Evolutionary conservation across 2,329 filamentous ascomycete species (phyloP).

Genomic region (Cladophialophora chaetospira): DNA sequence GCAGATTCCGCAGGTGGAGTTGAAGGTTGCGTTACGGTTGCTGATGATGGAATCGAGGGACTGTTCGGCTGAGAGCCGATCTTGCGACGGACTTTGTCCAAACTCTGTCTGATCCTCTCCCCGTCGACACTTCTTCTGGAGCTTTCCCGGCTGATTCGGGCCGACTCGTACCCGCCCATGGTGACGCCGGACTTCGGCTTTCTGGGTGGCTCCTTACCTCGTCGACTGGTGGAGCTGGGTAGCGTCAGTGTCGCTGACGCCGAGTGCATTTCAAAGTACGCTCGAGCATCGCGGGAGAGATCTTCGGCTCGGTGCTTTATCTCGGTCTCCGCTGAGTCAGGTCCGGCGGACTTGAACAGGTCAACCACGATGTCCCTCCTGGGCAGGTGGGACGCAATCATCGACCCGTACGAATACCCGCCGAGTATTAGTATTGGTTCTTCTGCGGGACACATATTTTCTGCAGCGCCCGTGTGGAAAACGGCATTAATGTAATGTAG

Average conservation of each 20-base stretch:
- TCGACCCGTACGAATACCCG: slow-evolving; percentile 89
- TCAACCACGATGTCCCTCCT: slow-evolving; percentile 58
- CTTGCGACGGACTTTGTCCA: slow-evolving; percentile 42
- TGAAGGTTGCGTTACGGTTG: neutral
- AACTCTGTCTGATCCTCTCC: slow-evolving; percentile 41
- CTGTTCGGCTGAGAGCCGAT: slow-evolving; percentile 33
- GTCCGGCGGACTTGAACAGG: slow-evolving; percentile 56
- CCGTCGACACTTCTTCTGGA: slow-evolving; percentile 42
- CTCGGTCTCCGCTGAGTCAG: slow-evolving; percentile 64
- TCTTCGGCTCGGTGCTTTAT: slow-evolving; percentile 70
- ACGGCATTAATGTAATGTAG: slow-evolving; percentile 39
- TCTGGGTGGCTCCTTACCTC: neutral
- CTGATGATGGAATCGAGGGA: slow-evolving; percentile 1
- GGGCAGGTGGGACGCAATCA: slow-evolving; percentile 75
- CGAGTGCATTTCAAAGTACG: slow-evolving; percentile 22
- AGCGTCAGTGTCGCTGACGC: slow-evolving; percentile 7
- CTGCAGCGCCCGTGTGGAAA: slow-evolving; percentile 11
- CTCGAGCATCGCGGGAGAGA: slow-evolving; percentile 43
- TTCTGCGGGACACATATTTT: slow-evolving; percentile 30
- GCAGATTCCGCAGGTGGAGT: slow-evolving; percentile 16
- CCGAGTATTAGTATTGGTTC: slow-evolving; percentile 61
- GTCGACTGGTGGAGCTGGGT: neutral
- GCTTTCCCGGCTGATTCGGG: slow-evolving; percentile 45
- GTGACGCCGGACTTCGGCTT: slow-evolving; percentile 33
- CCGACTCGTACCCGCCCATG: slow-evolving; percentile 53